Conservation (phyloP, 75 land plant species). For the Chamaecyparis obtusa region DNA sequence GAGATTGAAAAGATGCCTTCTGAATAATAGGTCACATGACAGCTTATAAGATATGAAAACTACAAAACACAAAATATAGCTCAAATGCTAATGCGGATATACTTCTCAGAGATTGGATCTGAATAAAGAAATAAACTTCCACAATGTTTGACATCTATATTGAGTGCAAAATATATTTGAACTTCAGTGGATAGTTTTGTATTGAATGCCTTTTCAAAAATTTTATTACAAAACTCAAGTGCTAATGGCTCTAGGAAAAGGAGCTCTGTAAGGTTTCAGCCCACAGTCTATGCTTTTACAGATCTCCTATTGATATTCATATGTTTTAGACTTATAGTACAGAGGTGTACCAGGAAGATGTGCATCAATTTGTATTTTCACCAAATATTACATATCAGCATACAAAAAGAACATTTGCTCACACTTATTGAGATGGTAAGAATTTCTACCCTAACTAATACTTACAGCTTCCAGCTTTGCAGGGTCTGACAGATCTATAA, state of each 20-base stretch:
- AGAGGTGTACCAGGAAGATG: neutral
- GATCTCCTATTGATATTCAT: neutral
- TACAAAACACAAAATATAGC: neutral
- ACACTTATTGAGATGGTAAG: neutral
- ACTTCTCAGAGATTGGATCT: neutral
- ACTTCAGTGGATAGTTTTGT: neutral
- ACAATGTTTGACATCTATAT: neutral
- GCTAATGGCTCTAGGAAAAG: neutral
- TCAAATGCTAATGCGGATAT: neutral
- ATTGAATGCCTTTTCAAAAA: neutral
- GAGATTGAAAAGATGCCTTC: neutral
- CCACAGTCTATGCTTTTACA: neutral
- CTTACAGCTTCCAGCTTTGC: conserved; percentile 62
- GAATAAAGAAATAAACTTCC: neutral
- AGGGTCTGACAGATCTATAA: conserved; percentile 59
- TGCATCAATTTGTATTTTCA: neutral
- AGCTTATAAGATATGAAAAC: neutral
- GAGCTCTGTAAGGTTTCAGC: neutral
- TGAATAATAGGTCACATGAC: neutral
- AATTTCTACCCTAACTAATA: conserved; percentile 5
- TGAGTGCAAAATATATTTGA: neutral
- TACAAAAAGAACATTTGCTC: neutral
- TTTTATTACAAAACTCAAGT: neutral
- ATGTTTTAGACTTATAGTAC: neutral
- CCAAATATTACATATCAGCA: neutral